Conservation (phyloP, 176 grass and related monocot genomes). For the Oryza nivara region DNA sequence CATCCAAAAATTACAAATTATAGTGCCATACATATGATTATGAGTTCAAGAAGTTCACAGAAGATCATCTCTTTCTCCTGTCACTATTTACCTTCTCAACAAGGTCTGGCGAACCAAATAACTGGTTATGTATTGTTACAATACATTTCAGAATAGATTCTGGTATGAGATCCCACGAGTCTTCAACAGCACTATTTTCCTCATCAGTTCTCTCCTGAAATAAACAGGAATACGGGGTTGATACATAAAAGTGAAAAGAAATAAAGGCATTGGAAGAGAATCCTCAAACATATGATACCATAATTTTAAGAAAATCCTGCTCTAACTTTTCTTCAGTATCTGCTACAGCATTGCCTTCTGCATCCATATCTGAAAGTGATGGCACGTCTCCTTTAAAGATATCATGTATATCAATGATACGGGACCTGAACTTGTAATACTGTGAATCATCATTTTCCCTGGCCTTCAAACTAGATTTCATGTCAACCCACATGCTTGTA, state of each 20-base stretch:
- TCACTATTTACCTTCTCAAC: slow-evolving; percentile 67
- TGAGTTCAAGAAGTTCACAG: not conserved
- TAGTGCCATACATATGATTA: slow-evolving; percentile 1
- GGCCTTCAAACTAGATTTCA: slow-evolving; percentile 78
- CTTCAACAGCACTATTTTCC: slow-evolving; percentile 51
- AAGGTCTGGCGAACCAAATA: slow-evolving; percentile 83
- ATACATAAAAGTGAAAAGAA: slow-evolving; percentile 21
- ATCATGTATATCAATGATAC: slow-evolving; percentile 66
- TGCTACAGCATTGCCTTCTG: slow-evolving; percentile 39
- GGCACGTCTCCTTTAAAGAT: slow-evolving; percentile 66
- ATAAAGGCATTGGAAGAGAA: slow-evolving; percentile 16
- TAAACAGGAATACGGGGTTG: slow-evolving; percentile 20
- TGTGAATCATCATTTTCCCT: slow-evolving; percentile 64
- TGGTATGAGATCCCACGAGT: slow-evolving; percentile 71
- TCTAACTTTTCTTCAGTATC: slow-evolving; percentile 70
- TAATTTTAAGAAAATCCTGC: slow-evolving; percentile 62
- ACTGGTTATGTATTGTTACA: slow-evolving; percentile 67
- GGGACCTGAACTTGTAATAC: slow-evolving; percentile 79
- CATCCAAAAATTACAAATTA: not conserved
- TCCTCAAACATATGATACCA: slow-evolving; percentile 33
- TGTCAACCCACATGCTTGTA: slow-evolving; percentile 75
- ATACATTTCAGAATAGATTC: slow-evolving; percentile 70
- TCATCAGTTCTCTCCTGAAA: slow-evolving; percentile 59
- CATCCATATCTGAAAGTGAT: slow-evolving; percentile 52
- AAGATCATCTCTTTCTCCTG: slow-evolving; percentile 25